phyloP scores from a whole-genome alignment of 768 basidiomycete species.

The Suillus brevipes region DNA sequence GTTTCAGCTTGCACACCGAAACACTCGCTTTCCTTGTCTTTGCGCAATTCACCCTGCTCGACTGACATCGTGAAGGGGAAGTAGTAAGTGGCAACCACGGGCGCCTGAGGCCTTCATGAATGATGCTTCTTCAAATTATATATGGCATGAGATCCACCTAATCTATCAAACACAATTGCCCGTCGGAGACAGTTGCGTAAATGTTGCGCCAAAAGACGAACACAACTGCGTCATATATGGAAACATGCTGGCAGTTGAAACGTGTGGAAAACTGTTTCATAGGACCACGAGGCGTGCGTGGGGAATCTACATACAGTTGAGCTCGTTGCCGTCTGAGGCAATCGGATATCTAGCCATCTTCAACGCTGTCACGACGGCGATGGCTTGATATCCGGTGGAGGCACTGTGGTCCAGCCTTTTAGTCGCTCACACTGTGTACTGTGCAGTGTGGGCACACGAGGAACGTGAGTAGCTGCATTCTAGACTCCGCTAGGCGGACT shows the following conservation, averaged over 20 bases:
- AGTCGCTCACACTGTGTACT: neutral
- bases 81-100: neutral
- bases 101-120: neutral
- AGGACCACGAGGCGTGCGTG: neutral
- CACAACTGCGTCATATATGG: neutral
- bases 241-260: too few species aligned
- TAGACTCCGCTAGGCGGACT: neutral
- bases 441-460: neutral
- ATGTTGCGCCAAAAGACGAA: neutral
- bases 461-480: too few species aligned
- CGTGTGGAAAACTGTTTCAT: neutral
- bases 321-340: neutral
- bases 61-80: constrained; percentile 21
- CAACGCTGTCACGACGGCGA: neutral
- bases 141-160: neutral
- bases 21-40: constrained; percentile 7
- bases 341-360: neutral
- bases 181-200: neutral
- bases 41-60: constrained; percentile 6
- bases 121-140: neutral
- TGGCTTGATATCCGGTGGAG: neutral
- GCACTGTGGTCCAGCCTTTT: neutral
- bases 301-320: neutral
- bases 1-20: constrained; percentile 14
- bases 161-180: neutral